Evolutionary conservation across 1,139 yeast species (phyloP).

Genomic region (Wickerhamiella pararugosa): DNA sequence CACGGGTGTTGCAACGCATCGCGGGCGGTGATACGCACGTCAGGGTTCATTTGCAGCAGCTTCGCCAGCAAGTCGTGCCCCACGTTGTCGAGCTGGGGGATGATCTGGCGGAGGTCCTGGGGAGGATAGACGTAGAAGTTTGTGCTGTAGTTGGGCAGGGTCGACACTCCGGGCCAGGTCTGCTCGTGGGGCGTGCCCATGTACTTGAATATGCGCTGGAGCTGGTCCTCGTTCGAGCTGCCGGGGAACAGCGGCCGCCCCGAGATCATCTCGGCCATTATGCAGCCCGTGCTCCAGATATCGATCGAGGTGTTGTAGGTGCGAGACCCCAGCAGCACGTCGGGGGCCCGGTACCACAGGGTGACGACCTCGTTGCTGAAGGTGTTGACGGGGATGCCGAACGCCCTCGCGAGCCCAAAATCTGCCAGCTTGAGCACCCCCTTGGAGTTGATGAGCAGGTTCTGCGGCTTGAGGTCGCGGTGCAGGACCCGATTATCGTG

Average conservation of each 20-base stretch:
- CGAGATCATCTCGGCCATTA: slow-evolving; percentile 93
- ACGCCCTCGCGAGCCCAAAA: slow-evolving; percentile 93
- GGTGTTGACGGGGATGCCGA: slow-evolving; percentile 95
- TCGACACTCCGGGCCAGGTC: slow-evolving; percentile 89
- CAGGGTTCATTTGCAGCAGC: slow-evolving; percentile 83
- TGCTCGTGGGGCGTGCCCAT: slow-evolving; percentile 96
- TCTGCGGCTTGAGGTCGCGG: slow-evolving; percentile 93
- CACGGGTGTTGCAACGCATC: slow-evolving; percentile 92
- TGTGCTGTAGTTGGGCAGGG: slow-evolving; percentile 69
- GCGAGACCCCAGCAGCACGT: slow-evolving; percentile 85
- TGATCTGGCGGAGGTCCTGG: slow-evolving; percentile 63
- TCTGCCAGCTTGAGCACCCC: slow-evolving; percentile 94
- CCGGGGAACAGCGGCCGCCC: slow-evolving; percentile 98
- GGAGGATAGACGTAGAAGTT: slow-evolving; percentile 69
- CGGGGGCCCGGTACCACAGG: slow-evolving; percentile 97
- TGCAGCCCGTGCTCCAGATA: slow-evolving; percentile 98
- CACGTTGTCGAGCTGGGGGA: slow-evolving; percentile 63
- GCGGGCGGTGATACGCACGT: slow-evolving; percentile 74
- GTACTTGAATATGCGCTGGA: slow-evolving; percentile 70
- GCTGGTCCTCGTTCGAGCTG: slow-evolving; percentile 86
- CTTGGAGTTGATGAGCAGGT: slow-evolving; percentile 67
- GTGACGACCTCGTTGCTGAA: slow-evolving; percentile 97
- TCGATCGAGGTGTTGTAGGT: slow-evolving; percentile 93
- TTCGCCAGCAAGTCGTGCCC: slow-evolving; percentile 68
- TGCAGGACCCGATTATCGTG: slow-evolving; percentile 91